phyloP scores from a whole-genome alignment of 805 yeast species.

The Hanseniaspora lindneri region DNA sequence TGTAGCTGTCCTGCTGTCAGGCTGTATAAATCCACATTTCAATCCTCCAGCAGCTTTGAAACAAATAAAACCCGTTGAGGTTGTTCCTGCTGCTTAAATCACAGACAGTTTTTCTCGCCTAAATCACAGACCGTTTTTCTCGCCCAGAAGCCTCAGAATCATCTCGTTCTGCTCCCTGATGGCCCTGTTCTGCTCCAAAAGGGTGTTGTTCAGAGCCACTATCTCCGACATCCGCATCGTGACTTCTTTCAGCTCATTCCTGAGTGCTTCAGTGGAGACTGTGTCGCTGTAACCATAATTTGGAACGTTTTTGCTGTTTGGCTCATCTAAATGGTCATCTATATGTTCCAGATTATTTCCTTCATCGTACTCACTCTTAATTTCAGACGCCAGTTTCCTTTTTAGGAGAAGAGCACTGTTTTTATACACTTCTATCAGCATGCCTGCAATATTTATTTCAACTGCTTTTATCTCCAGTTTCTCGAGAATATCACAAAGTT shows the following conservation, averaged over 20 bases:
- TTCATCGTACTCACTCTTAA: background rate
- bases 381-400: too few species aligned
- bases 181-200: slow-evolving; percentile 4
- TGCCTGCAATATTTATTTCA: slow-evolving; percentile 3
- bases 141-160: background rate
- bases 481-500: slow-evolving; percentile 1
- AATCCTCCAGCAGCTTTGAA: background rate
- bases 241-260: background rate
- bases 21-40: too few species aligned
- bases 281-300: background rate
- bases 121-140: background rate
- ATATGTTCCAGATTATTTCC: background rate
- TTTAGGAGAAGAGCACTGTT: too few species aligned
- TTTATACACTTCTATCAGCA: slow-evolving; percentile 8
- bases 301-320: background rate
- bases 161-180: slow-evolving; percentile 4
- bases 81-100: too few species aligned
- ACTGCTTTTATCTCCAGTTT: slow-evolving; percentile 8
- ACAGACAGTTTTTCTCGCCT: too few species aligned
- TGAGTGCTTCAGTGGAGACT: background rate
- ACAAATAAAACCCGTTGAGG: too few species aligned
- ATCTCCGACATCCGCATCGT: background rate
- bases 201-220: background rate
- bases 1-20: too few species aligned
- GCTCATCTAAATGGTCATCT: too few species aligned